phyloP scores from a whole-genome alignment of 495 filamentous ascomycete species.

The Xylaria grammica region DNA sequence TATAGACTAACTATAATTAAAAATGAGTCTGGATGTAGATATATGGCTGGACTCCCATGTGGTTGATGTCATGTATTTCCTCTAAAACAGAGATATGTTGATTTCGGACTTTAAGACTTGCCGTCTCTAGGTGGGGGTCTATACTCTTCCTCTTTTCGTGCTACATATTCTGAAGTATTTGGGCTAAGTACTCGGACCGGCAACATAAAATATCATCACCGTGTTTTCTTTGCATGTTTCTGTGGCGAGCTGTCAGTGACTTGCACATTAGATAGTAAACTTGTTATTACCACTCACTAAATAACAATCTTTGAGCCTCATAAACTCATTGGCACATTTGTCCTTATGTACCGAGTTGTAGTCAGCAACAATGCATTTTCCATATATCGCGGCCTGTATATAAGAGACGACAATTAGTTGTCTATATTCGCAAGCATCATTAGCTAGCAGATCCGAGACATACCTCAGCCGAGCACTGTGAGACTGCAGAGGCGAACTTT shows the following conservation, averaged over 20 bases:
- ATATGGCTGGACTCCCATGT: background rate
- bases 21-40: background rate
- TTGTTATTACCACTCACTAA: constrained; percentile 60
- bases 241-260: constrained; percentile 25
- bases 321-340: constrained; percentile 85
- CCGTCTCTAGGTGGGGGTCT: background rate
- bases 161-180: too few relatives aligned
- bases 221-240: constrained; percentile 54
- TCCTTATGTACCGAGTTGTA: constrained; percentile 92
- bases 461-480: constrained; percentile 85
- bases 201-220: constrained; percentile 26
- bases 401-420: constrained; percentile 9
- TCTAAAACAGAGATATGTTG: constrained; percentile 1
- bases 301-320: constrained; percentile 87
- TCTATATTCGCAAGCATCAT: constrained; percentile 4
- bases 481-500: constrained; percentile 81
- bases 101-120: background rate
- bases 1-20: constrained; percentile 46
- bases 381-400: constrained; percentile 78
- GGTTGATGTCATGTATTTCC: constrained; percentile 7
- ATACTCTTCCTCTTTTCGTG: too few relatives aligned
- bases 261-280: background rate
- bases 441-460: constrained; percentile 19
- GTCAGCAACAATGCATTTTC: constrained; percentile 89
- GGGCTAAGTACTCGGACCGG: too few relatives aligned